Base-by-base conservation (phyloP, 495 filamentous ascomycete species). In the Trichoderma erinaceum region DNA sequence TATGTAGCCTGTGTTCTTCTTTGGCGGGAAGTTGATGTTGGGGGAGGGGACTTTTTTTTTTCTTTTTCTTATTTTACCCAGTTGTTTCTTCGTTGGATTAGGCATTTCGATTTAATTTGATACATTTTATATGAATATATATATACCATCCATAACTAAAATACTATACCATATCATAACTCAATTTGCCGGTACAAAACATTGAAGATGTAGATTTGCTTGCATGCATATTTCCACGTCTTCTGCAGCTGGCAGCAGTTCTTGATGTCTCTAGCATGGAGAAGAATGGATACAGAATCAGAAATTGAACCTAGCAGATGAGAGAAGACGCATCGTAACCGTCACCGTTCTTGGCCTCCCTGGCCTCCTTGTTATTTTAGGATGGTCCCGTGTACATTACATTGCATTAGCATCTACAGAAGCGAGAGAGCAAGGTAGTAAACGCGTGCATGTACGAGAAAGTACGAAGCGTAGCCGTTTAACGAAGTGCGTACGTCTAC, bases 41-140 rank as follows among this genome's bases (percentile, higher is more conserved):
- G 56, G 16, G 4, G 46, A 18, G 48, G 2, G 48, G 18, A 21
- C 21, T 18, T 1, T n/a, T 50, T 50, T 50, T 58, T 25, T 27
- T 50, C n/a, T 58, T 25, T 27, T 27, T 32, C 13, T 35, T 32
- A 7, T 16, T 61, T 29, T 2, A 61, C 27, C 56, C 10, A 1
- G 56, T 61, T 32, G 8, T 61, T 61, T 32, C 21, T 61, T 61
- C 56, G 25, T 29, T 61, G 56, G 56, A 52, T 50, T 52, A 52
- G 8, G 56, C 27, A 61, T 23, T 6, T 32, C 8, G 8, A 11
- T 61, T 32, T 61, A 61, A 61, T 61, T 38, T 61, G 23, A 61
- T 61, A 18, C 25, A 61, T 16, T 32, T 13, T 50, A 58, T 58
- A 27, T 15, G n/a, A 18, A 25, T 21, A 48, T n/a, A 48, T n/a